These are phyloP conservation scores for Pseudocercospora fijiensis DNA, from an alignment of 2,329 filamentous ascomycete species.

Conservation along the genomic window DNA sequence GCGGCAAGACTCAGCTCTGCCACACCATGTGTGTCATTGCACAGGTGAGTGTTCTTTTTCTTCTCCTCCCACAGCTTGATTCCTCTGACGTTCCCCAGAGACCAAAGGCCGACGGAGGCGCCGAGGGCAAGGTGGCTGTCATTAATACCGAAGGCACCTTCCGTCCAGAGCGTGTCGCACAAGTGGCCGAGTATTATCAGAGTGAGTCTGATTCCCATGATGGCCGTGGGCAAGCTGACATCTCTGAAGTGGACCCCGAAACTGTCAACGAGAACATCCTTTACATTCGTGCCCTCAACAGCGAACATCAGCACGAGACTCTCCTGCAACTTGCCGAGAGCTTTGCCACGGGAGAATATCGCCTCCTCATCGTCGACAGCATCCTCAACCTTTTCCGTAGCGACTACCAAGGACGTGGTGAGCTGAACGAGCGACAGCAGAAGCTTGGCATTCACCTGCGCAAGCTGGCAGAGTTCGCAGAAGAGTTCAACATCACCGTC, in stretches of 20 bases:
- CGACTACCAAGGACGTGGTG: slow-evolving; percentile 65
- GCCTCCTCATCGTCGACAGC: slow-evolving; percentile 67
- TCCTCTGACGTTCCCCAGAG: slow-evolving; percentile 36
- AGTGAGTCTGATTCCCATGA: slow-evolving; percentile 32
- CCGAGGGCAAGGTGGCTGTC: slow-evolving; percentile 67
- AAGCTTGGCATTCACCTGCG: slow-evolving; percentile 65
- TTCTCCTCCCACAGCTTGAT: not conserved
- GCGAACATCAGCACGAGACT: slow-evolving; percentile 64
- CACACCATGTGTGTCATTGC: slow-evolving; percentile 68
- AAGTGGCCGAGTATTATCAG: slow-evolving; percentile 66
- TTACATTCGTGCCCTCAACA: slow-evolving; percentile 64
- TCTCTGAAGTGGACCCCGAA: slow-evolving; percentile 51
- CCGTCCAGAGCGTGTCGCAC: slow-evolving; percentile 63
- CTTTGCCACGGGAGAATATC: slow-evolving; percentile 63
- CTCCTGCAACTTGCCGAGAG: slow-evolving; percentile 61
- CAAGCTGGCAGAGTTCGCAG: slow-evolving; percentile 63
- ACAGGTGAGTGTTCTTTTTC: slow-evolving; percentile 27
- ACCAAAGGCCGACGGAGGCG: slow-evolving; percentile 59
- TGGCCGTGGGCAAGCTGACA: slow-evolving; percentile 10
- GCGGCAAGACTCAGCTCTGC: slow-evolving; percentile 68
- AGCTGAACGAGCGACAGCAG: slow-evolving; percentile 67
- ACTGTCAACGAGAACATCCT: slow-evolving; percentile 66
- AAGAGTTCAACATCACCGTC: slow-evolving; percentile 67
- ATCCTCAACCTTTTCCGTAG: slow-evolving; percentile 69
- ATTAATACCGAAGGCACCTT: slow-evolving; percentile 68